Conservation (phyloP, 208 protist genomes). For the Trypanosoma melophagium region DNA sequence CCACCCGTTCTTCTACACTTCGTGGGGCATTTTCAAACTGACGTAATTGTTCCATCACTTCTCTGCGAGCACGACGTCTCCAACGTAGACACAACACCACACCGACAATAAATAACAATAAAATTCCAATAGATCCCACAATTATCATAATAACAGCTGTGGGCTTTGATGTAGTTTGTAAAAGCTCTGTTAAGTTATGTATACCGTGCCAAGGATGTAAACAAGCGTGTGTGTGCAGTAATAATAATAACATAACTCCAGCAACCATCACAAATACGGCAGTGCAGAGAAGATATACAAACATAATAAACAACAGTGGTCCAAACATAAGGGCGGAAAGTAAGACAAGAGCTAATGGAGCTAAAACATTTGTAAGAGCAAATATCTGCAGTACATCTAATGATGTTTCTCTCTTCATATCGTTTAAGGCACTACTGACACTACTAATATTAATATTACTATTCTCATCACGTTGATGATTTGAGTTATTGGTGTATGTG, state of each 20-base stretch:
- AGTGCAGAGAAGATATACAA: conserved; percentile 19
- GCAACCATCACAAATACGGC: conserved; percentile 16
- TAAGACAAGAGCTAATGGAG: conserved; percentile 16
- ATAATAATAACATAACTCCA: conserved; percentile 4
- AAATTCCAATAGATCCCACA: not conserved
- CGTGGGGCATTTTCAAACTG: conserved; percentile 14
- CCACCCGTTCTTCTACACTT: conserved; percentile 19
- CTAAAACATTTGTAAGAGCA: conserved; percentile 25
- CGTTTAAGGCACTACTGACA: not conserved
- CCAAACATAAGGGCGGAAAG: conserved; percentile 16
- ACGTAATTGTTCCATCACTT: conserved; percentile 20
- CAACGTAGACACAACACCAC: not conserved
- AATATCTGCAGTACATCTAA: conserved; percentile 26
- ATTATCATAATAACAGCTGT: conserved; percentile 11
- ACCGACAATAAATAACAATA: conserved; percentile 10
- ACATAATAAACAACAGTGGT: conserved; percentile 6
- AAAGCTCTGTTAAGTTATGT: not conserved
- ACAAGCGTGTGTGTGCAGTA: not conserved
- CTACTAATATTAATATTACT: not conserved
- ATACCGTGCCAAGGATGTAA: not conserved
- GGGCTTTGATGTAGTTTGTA: not conserved
- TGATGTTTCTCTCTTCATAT: conserved; percentile 18
- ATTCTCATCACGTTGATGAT: not conserved
- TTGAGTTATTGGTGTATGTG: not conserved
- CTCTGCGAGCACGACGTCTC: not conserved